A percentile compares a stretch with the other conserved stretches of the same genome.
Evolutionary conservation across 805 yeast genomes (phyloP).

Genomic region (Priceomyces medius): DNA sequence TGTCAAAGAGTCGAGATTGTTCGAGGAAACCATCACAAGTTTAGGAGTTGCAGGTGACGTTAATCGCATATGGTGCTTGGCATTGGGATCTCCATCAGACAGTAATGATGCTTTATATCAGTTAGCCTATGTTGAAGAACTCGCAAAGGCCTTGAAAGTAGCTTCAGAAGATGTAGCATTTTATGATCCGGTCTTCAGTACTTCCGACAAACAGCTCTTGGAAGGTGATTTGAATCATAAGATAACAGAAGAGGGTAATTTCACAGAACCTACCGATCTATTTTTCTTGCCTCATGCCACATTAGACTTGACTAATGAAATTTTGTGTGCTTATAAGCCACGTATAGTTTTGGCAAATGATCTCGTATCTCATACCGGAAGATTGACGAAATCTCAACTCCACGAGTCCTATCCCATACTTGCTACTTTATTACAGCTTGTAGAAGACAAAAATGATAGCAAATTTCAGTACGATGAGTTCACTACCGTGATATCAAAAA

Average conservation of each 20-base stretch:
- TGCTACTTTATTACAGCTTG: constrained; percentile 35
- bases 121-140: constrained; percentile 52
- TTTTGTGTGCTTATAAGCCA: constrained; percentile 37
- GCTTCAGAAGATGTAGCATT: constrained; percentile 36
- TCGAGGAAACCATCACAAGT: constrained; percentile 17
- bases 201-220: constrained; percentile 39
- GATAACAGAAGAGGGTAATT: constrained; percentile 17
- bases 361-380: constrained; percentile 51
- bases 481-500: constrained; percentile 16
- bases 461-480: constrained; percentile 20
- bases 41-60: constrained; percentile 6
- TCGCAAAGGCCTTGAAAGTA: constrained; percentile 26
- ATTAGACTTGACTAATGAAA: constrained; percentile 45
- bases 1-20: constrained; percentile 22
- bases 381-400: constrained; percentile 44
- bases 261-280: constrained; percentile 25
- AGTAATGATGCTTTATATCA: constrained; percentile 65
- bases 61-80: constrained; percentile 58
- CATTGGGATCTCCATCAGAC: constrained; percentile 65
- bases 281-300: constrained; percentile 80
- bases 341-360: constrained; percentile 50
- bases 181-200: constrained; percentile 65
- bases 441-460: constrained; percentile 10
- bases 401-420: constrained; percentile 43
- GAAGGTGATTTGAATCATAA: constrained; percentile 12